Percentiles rank a stretch among this genome's conserved stretches.
These are phyloP conservation scores for Stygiomarasmius scandens DNA, from an alignment of 1,284 basidiomycete species.

Conservation along the genomic window DNA sequence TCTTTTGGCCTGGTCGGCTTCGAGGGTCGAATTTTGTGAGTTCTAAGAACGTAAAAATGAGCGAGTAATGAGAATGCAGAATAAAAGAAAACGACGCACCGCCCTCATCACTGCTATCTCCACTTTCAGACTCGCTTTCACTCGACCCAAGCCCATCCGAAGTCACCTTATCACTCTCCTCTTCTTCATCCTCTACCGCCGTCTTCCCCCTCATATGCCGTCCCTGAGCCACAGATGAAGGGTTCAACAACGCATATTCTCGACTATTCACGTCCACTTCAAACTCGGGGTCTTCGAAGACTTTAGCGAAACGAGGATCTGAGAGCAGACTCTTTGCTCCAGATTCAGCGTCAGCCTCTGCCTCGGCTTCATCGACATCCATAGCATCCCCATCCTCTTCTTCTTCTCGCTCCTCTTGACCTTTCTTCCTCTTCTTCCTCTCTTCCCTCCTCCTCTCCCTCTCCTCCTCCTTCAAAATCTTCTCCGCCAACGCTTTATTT, in stretches of 20 bases:
- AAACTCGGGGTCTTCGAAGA: constrained; percentile 95
- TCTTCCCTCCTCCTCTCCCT: constrained; percentile 65
- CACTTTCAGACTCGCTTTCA: constrained; percentile 52
- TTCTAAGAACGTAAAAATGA: constrained; percentile 31
- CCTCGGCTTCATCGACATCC: constrained; percentile 36
- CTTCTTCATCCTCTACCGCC: constrained; percentile 88
- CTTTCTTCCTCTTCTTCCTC: constrained; percentile 38
- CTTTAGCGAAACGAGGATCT: constrained; percentile 88
- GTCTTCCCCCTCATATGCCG: constrained; percentile 52
- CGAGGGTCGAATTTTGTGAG: constrained; percentile 50
- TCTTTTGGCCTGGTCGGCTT: constrained; percentile 47
- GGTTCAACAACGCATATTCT: constrained; percentile 92
- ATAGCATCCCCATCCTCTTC: constrained; percentile 46
- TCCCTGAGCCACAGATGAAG: constrained; percentile 69
- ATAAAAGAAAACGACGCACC: constrained; percentile 30
- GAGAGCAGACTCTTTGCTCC: constrained; percentile 66
- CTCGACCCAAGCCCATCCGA: constrained; percentile 63
- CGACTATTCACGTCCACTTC: constrained; percentile 87
- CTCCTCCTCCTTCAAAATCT: constrained; percentile 71
- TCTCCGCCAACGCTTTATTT: constrained; percentile 92
- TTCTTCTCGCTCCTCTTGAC: constrained; percentile 34
- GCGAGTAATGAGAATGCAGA: not conserved
- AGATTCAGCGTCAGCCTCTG: constrained; percentile 30
- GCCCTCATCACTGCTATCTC: constrained; percentile 50
- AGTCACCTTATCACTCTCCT: constrained; percentile 82